phyloP scores from a whole-genome alignment of 2,329 filamentous ascomycete genomes.

The Xylariaceae sp. region DNA sequence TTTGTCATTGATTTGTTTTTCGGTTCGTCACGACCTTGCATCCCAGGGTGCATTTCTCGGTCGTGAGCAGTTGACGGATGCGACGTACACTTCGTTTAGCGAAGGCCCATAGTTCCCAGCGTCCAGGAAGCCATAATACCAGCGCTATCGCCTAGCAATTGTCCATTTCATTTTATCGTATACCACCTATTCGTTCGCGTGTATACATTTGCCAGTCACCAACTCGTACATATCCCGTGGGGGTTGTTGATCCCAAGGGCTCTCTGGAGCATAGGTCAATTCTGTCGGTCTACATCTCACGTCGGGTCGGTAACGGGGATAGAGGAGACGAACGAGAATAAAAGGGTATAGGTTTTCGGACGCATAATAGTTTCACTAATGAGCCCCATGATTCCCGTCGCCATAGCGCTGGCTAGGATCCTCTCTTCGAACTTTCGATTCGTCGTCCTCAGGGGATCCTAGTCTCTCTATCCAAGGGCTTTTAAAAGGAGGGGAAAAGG shows the following conservation, averaged over 20 bases:
- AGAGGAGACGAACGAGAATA: background rate
- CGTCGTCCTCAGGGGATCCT: too few relatives aligned
- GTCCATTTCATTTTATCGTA: background rate
- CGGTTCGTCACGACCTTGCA: constrained; percentile 8
- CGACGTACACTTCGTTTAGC: constrained; percentile 2
- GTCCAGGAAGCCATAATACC: constrained; percentile 1
- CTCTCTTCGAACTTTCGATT: too few relatives aligned
- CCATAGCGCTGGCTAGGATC: too few relatives aligned
- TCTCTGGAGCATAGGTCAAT: too few relatives aligned
- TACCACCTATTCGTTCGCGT: background rate
- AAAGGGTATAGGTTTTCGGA: background rate
- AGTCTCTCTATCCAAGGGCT: too few relatives aligned
- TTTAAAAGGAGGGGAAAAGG: too few relatives aligned
- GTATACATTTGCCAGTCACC: background rate
- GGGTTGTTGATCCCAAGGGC: background rate
- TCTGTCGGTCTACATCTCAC: background rate
- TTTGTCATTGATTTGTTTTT: constrained; percentile 3
- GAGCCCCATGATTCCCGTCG: too few relatives aligned
- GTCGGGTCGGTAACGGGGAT: background rate
- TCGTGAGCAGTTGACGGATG: background rate
- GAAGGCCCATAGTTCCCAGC: background rate
- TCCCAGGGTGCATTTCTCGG: constrained; percentile 14
- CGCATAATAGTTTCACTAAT: background rate
- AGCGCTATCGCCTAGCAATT: background rate
- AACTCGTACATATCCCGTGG: background rate